A percentile compares a stretch with the other conserved stretches of the same genome.
phyloP scores from a whole-genome alignment of 495 filamentous ascomycete genomes.

The Aspergillus bridgeri region DNA sequence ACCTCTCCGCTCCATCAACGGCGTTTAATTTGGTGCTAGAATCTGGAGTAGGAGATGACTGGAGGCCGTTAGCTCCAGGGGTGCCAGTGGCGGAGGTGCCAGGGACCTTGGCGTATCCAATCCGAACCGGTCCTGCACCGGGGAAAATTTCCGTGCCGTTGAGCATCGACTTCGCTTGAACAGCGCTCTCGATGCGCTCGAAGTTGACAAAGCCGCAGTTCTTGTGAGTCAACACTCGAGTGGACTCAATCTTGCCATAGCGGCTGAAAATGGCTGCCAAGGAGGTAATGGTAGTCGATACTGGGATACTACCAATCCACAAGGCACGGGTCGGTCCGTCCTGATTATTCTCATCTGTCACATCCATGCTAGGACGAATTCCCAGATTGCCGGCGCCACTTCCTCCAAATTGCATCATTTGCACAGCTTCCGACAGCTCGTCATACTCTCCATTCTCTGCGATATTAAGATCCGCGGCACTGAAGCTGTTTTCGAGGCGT shows the following conservation, averaged over 20 bases:
- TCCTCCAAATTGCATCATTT: conserved; percentile 69
- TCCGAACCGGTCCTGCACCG: conserved; percentile 88
- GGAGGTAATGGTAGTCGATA: conserved; percentile 91
- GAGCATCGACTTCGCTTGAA: conserved; percentile 77
- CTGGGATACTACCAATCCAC: conserved; percentile 98
- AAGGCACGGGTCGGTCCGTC: conserved; percentile 90
- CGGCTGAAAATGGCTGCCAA: conserved; percentile 87
- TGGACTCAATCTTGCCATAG: conserved; percentile 88
- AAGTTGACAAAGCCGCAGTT: conserved; percentile 99
- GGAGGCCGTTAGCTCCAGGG: conserved; percentile 75
- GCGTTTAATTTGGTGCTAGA: conserved; percentile 46
- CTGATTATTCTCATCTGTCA: conserved; percentile 67
- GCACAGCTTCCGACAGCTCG: conserved; percentile 68
- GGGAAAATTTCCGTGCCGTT: conserved; percentile 99
- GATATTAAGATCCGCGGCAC: conserved; percentile 70
- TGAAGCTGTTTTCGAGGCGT: conserved; percentile 80
- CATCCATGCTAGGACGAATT: conserved; percentile 35
- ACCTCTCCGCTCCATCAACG: conserved; percentile 34
- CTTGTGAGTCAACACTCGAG: conserved; percentile 94
- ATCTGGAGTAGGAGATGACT: conserved; percentile 94
- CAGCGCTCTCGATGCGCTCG: conserved; percentile 82
- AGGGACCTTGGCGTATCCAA: conserved; percentile 95
- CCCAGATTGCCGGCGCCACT: conserved; percentile 57
- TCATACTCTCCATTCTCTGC: conserved; percentile 72
- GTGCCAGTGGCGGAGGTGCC: conserved; percentile 73